Conservation (phyloP, 139 green algal species). For the Mesostigma viride region DNA sequence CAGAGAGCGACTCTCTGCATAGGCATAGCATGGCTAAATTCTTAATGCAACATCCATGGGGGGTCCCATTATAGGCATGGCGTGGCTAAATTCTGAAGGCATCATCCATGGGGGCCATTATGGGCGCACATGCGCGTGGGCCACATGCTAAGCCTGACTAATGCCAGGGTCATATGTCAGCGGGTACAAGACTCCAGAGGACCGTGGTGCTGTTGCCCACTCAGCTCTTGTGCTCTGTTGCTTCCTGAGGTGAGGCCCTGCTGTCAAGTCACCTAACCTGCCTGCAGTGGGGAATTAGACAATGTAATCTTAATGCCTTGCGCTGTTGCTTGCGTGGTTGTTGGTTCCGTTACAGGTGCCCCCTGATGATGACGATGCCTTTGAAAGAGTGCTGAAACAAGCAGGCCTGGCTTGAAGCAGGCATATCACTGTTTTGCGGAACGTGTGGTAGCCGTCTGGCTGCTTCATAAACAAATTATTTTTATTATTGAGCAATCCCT, state of each 20-base stretch:
- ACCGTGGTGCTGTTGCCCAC: background rate
- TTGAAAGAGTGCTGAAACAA: conserved; percentile 64
- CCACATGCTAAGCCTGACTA: too few relatives aligned
- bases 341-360: conserved; percentile 18
- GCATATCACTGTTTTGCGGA: background rate
- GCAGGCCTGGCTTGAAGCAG: conserved; percentile 51
- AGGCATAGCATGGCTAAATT: too few relatives aligned
- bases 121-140: too few relatives aligned
- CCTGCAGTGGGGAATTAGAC: background rate
- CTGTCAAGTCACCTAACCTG: background rate
- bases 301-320: background rate
- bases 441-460: too few relatives aligned
- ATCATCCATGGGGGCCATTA: too few relatives aligned
- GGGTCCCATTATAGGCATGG: too few relatives aligned
- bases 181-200: background rate
- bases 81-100: too few relatives aligned
- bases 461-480: too few relatives aligned
- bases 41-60: too few relatives aligned
- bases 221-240: background rate
- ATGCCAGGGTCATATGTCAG: too few relatives aligned
- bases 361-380: conserved; percentile 67
- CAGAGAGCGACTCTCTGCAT: too few relatives aligned
- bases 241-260: background rate
- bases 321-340: background rate
- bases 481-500: too few relatives aligned